Evolutionary conservation across 805 yeast species (phyloP).

Genomic region (Yarrowia sp.): DNA sequence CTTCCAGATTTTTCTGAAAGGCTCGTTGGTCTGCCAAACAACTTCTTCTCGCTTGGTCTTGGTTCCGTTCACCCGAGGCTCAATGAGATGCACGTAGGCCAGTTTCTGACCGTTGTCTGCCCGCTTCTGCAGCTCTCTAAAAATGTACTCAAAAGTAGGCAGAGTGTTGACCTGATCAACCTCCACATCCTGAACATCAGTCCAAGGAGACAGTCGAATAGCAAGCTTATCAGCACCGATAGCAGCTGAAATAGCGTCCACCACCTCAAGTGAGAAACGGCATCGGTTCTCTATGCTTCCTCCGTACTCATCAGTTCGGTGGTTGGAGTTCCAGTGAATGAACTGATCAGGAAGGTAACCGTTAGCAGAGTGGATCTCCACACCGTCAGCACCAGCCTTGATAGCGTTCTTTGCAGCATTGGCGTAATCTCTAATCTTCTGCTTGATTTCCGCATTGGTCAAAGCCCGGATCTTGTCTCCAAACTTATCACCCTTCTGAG

Average conservation of each 20-base stretch:
- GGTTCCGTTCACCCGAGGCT: constrained; percentile 39
- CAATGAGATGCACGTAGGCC: constrained; percentile 43
- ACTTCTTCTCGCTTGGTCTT: constrained; percentile 32
- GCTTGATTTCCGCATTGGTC: constrained; percentile 46
- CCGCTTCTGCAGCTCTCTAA: constrained; percentile 44
- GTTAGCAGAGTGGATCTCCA: constrained; percentile 65
- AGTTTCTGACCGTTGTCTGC: constrained; percentile 39
- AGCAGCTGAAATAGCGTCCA: constrained; percentile 51
- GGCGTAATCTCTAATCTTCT: constrained; percentile 46
- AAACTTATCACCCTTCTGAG: constrained; percentile 34
- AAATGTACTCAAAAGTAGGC: constrained; percentile 44
- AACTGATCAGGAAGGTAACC: constrained; percentile 56
- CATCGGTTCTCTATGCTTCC: constrained; percentile 58
- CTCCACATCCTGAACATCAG: constrained; percentile 27
- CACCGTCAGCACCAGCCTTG: constrained; percentile 57
- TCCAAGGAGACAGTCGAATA: constrained; percentile 42
- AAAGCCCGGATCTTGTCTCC: constrained; percentile 33
- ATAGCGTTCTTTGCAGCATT: constrained; percentile 53
- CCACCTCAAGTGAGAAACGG: constrained; percentile 50
- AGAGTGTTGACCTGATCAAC: constrained; percentile 35
- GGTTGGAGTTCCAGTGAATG: constrained; percentile 46
- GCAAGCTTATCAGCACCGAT: constrained; percentile 53
- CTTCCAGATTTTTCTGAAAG: constrained; percentile 44
- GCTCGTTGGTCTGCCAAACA: constrained; percentile 28
- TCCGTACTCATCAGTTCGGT: constrained; percentile 61